Evolutionary conservation across 208 protist genomes (phyloP).

Genomic region (Trypanosoma vivax): DNA sequence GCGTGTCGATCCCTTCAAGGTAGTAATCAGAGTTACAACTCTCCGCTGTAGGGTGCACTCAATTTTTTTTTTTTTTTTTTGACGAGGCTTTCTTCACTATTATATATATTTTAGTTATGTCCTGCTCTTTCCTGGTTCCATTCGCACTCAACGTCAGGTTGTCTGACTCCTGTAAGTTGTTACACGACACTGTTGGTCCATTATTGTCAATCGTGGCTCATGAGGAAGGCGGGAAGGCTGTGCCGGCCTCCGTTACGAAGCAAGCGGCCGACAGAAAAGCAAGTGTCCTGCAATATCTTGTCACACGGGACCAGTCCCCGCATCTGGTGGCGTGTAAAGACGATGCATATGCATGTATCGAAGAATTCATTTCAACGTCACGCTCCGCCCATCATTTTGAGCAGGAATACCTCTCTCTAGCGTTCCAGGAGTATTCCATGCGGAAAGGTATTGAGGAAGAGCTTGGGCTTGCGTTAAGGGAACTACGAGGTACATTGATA

Average conservation of each 20-base stretch:
- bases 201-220: constrained; percentile 12
- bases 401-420: constrained; percentile 40
- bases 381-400: constrained; percentile 14
- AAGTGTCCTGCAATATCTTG: not conserved
- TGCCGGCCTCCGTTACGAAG: not conserved
- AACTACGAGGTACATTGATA: constrained; percentile 31
- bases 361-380: constrained; percentile 3
- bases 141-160: constrained; percentile 17
- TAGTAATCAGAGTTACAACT: too few species aligned
- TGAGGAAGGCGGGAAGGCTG: constrained; percentile 1
- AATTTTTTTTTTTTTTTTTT: constrained; percentile 2
- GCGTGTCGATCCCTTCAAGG: too few species aligned
- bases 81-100: too few species aligned
- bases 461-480: constrained; percentile 14
- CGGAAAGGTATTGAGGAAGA: constrained; percentile 52
- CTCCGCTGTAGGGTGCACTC: not conserved
- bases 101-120: constrained; percentile 2
- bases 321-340: not conserved
- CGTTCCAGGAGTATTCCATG: constrained; percentile 72
- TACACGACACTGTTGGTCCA: constrained; percentile 19
- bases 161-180: constrained; percentile 6
- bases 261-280: not conserved
- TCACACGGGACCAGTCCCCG: not conserved
- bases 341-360: not conserved
- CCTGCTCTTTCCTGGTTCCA: constrained; percentile 19